phyloP scores from a whole-genome alignment of 2,329 filamentous ascomycete species.

The Alternaria panax region DNA sequence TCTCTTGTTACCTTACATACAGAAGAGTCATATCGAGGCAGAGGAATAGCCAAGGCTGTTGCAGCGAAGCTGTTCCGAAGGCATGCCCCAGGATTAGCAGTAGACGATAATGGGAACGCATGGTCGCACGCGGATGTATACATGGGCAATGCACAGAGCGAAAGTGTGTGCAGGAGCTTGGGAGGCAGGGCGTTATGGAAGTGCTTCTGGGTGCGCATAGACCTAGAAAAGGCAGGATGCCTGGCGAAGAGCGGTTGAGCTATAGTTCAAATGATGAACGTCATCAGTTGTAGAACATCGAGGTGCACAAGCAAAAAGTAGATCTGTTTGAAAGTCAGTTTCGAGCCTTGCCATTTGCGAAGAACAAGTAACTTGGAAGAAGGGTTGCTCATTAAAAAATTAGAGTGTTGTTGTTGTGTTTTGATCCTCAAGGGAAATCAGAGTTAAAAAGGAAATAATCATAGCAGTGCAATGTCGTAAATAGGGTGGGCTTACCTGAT shows the following conservation, averaged over 20 bases:
- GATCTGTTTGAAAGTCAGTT: constrained; percentile 35
- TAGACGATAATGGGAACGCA: constrained; percentile 53
- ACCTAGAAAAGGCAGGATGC: constrained; percentile 43
- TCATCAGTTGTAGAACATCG: constrained; percentile 4
- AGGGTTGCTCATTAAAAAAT: constrained; percentile 70
- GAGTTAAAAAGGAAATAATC: constrained; percentile 74
- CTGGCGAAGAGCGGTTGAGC: constrained; percentile 18
- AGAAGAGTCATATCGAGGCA: constrained; percentile 65
- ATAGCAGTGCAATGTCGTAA: constrained; percentile 48
- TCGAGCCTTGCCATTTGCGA: constrained; percentile 2
- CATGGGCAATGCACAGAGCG: constrained; percentile 66
- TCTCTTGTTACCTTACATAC: constrained; percentile 68
- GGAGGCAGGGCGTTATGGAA: constrained; percentile 65
- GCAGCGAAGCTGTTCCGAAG: constrained; percentile 65
- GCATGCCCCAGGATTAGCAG: constrained; percentile 36
- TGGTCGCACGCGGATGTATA: constrained; percentile 71
- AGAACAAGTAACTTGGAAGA: constrained; percentile 8
- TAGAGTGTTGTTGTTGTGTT: constrained; percentile 72
- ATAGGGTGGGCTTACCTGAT: constrained; percentile 46
- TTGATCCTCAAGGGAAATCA: constrained; percentile 66
- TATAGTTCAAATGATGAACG: neutral
- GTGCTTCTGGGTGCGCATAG: constrained; percentile 64
- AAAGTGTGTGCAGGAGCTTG: constrained; percentile 67
- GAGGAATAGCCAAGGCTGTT: constrained; percentile 69
- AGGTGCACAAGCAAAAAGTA: neutral